phyloP scores from a whole-genome alignment of 2,329 filamentous ascomycete genomes.

The Epicoccum sorghinum region DNA sequence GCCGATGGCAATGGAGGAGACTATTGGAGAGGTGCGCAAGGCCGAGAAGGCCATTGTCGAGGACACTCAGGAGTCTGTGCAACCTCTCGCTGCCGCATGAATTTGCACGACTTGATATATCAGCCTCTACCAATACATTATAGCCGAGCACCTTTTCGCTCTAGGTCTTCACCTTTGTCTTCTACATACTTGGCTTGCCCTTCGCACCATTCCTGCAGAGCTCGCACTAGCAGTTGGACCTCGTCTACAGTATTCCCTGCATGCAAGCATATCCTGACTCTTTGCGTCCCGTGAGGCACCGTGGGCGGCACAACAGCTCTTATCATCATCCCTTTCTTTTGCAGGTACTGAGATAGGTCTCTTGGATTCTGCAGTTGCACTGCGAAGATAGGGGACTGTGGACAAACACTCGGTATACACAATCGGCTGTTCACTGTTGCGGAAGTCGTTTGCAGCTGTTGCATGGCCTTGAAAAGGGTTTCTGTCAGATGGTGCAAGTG shows the following conservation, averaged over 20 bases:
- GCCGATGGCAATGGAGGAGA: slow-evolving; percentile 66
- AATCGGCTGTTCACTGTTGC: slow-evolving; percentile 18
- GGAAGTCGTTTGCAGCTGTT: slow-evolving; percentile 17
- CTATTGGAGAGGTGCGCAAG: slow-evolving; percentile 39
- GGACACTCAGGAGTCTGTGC: slow-evolving; percentile 16
- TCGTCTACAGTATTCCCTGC: slow-evolving; percentile 49
- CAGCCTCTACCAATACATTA: background rate
- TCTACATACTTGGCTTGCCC: background rate
- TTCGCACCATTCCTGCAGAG: slow-evolving; percentile 42
- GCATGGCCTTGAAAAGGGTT: slow-evolving; percentile 28
- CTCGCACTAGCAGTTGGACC: slow-evolving; percentile 38
- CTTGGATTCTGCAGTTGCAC: slow-evolving; percentile 39
- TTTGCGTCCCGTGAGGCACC: slow-evolving; percentile 48
- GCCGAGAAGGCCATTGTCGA: slow-evolving; percentile 20
- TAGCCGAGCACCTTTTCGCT: background rate
- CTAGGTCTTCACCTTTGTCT: background rate
- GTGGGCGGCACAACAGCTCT: slow-evolving; percentile 49
- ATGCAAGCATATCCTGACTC: slow-evolving; percentile 52
- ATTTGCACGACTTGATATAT: background rate
- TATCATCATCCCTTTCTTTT: slow-evolving; percentile 41
- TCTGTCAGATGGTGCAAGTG: slow-evolving; percentile 33
- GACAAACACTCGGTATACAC: slow-evolving; percentile 34
- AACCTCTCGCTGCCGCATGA: slow-evolving; percentile 10
- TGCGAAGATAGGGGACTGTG: slow-evolving; percentile 42
- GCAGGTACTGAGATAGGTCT: slow-evolving; percentile 34